Evolutionary conservation across 129 eudicot genomes (phyloP).

Genomic region (Mikania micrantha): DNA sequence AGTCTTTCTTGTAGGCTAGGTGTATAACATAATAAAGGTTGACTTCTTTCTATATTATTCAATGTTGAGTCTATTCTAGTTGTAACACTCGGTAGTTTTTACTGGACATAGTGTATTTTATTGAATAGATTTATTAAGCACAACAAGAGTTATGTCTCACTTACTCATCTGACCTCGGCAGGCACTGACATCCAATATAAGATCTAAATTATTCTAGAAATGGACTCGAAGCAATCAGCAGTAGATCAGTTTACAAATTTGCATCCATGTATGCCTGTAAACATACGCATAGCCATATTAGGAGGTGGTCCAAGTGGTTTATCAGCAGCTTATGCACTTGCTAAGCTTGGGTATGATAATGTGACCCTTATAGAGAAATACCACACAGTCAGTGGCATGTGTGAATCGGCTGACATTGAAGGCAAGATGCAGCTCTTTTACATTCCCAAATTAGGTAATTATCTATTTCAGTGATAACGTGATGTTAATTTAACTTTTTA

Average conservation of each 20-base stretch:
- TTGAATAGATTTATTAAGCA: not conserved
- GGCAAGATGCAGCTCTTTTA: conserved; percentile 31
- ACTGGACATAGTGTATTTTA: not conserved
- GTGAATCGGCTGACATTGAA: conserved; percentile 70
- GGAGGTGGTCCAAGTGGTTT: conserved; percentile 93
- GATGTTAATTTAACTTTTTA: not conserved
- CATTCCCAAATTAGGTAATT: not conserved
- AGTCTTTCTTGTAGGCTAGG: not conserved
- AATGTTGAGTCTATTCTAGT: not conserved
- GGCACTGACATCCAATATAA: conserved; percentile 9
- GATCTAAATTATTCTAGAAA: conserved; percentile 14
- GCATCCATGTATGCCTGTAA: conserved; percentile 64
- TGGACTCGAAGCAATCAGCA: conserved; percentile 43
- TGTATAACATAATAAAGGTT: not conserved
- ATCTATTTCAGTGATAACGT: not conserved
- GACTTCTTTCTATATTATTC: not conserved
- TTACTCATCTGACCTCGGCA: conserved; percentile 16
- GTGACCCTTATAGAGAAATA: conserved; percentile 71
- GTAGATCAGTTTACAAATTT: conserved; percentile 58
- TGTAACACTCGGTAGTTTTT: not conserved
- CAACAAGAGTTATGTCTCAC: not conserved
- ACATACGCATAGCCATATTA: conserved; percentile 53
- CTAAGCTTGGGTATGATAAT: conserved; percentile 64
- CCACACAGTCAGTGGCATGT: conserved; percentile 83
- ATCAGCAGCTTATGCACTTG: conserved; percentile 76